These are phyloP conservation scores for Apocynum venetum DNA, from an alignment of 257 asterid species.

Conservation along the genomic window DNA sequence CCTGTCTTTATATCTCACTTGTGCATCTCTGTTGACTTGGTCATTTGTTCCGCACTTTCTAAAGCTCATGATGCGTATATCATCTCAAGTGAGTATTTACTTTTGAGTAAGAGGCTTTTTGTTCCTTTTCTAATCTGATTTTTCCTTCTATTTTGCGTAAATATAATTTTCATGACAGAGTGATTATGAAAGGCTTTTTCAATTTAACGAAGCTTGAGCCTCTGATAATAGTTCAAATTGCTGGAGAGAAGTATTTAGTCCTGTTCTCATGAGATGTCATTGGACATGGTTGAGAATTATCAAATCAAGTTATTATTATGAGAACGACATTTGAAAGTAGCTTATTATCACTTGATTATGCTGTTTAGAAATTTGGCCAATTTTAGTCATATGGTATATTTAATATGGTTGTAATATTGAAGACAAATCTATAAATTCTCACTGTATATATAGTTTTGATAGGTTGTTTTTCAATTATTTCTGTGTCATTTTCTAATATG, in stretches of 20 bases:
- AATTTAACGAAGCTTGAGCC: not conserved
- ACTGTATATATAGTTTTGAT: not conserved
- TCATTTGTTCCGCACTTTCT: conserved; percentile 74
- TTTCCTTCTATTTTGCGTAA: not conserved
- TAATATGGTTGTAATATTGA: conserved; percentile 3
- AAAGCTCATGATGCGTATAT: conserved; percentile 79
- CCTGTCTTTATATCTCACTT: conserved; percentile 54
- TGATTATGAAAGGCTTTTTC: not conserved
- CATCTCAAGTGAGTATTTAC: conserved; percentile 69
- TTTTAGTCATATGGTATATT: not conserved
- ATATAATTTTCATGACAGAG: not conserved
- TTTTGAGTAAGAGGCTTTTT: not conserved
- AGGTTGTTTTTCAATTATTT: not conserved
- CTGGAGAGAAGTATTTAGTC: not conserved
- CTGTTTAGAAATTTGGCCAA: not conserved
- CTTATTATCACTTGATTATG: not conserved
- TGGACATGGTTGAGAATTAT: not conserved
- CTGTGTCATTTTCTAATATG: conserved; percentile 17
- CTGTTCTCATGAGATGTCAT: not conserved
- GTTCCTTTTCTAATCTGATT: not conserved
- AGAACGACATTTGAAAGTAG: not conserved
- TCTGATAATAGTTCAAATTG: not conserved
- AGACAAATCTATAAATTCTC: not conserved
- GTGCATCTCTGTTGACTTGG: conserved; percentile 81
- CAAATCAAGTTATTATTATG: not conserved